Base-by-base conservation (phyloP, 441 rosid species). In the Populus hybrid region DNA sequence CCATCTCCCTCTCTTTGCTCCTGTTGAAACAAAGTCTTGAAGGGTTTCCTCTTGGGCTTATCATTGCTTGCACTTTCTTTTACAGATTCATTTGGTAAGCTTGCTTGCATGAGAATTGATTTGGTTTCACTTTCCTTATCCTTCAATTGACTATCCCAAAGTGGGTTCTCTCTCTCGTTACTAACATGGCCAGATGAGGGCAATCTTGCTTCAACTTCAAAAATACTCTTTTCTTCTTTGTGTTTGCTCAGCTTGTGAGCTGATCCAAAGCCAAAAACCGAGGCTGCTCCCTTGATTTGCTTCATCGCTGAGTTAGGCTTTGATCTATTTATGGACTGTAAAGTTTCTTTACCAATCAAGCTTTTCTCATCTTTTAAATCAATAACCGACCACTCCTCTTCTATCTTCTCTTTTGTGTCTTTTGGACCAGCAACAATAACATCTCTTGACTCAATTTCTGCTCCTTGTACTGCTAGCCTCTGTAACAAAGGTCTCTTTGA, bases 321-420 rank as follows among this genome's bases (percentile, higher is more conserved):
- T 24, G 80, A 75, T 77, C 79, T 88, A 84, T 42, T 83, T 59
- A 79, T 87, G 1, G 85, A 76, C 12, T 85, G 81, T 38, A 61
- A 38, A 21, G 66, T 86, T 42, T 89, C 89, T 82, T 83, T 85
- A 46, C 32, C 67, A 57, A 35, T 57, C 68, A 75, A 64, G 66
- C 79, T 78, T 70, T 85, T 83, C 34, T 90, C 94, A 80, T 88
- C 97, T 80, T 86, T 83, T 78, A 92, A 83, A 74, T 92, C 93
- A 79, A 92, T 92, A 5, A 80, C 90, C 1, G 93, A 86, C 97
- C 97, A 92, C 75, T 87, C 88, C 75, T 92, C 96, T 74, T 90
- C 89, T 36, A 77, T 70, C 23, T 78, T 87, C 77, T 84, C 88
- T 75, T 81, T 85, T 1, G 24, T 28, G 1, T 83, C 85, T 18